phyloP scores from a whole-genome alignment of 2,329 filamentous ascomycete genomes.

The Beauveria varroae region DNA sequence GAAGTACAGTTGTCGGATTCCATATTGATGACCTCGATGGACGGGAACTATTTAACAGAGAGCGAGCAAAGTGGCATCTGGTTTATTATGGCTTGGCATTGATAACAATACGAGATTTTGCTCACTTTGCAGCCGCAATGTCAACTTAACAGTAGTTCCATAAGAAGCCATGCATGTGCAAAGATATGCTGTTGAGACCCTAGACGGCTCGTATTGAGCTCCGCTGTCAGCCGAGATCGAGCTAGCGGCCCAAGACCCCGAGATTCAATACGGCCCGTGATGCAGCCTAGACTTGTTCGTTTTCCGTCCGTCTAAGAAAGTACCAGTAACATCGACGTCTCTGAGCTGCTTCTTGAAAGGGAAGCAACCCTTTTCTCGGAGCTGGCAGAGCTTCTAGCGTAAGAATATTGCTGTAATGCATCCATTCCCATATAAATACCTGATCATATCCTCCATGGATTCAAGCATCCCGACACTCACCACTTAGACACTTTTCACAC shows the following conservation, averaged over 20 bases:
- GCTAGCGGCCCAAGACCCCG: background rate
- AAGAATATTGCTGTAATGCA: background rate
- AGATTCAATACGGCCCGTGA: background rate
- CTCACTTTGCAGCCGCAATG: background rate
- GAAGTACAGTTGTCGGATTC: no score
- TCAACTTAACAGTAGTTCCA: background rate
- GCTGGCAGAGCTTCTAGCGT: no score
- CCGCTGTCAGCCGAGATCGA: background rate
- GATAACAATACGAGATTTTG: background rate
- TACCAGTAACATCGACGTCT: background rate
- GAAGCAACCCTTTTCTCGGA: background rate
- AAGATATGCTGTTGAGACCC: background rate
- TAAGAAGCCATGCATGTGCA: background rate
- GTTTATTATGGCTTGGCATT: background rate
- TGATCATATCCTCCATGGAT: background rate
- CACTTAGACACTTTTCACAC: background rate
- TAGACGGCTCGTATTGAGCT: background rate
- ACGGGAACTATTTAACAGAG: background rate
- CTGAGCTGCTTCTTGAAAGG: background rate
- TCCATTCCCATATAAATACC: background rate
- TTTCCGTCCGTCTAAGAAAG: background rate
- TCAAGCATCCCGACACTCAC: background rate
- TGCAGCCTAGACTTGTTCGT: background rate
- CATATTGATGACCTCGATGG: background rate
- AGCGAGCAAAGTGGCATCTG: no score